A percentile compares a stretch with the other conserved stretches of the same genome.
phyloP scores from a whole-genome alignment of 106 monocot genomes.

The Alisma plantagoaquatica region DNA sequence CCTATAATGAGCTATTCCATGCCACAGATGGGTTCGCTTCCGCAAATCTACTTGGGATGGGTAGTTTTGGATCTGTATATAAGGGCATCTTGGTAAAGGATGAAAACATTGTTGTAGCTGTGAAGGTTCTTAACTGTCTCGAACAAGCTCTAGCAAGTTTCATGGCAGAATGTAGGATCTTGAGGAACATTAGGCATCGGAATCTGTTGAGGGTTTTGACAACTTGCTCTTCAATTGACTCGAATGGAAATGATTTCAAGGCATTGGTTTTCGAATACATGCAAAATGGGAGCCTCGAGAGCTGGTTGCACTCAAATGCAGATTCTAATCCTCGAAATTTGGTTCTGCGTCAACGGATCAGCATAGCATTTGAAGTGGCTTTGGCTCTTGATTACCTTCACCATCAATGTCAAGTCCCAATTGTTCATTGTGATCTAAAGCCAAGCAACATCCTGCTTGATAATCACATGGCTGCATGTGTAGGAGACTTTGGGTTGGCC shows the following conservation, averaged over 20 bases:
- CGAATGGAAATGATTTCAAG: slow-evolving; percentile 2
- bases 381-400: slow-evolving; percentile 10
- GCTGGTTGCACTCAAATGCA: slow-evolving; percentile 1
- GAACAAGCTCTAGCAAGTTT: background rate
- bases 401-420: background rate
- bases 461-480: background rate
- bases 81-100: background rate
- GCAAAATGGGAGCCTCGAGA: background rate
- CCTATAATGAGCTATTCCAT: background rate
- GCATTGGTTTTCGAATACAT: slow-evolving; percentile 1
- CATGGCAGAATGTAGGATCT: background rate
- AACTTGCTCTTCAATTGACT: background rate
- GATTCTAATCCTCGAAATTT: background rate
- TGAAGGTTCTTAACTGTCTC: background rate
- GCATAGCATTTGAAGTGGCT: slow-evolving; percentile 2
- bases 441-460: slow-evolving; percentile 11
- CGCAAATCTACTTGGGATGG: background rate
- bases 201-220: slow-evolving; percentile 4
- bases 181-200: slow-evolving; percentile 1
- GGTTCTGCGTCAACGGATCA: background rate
- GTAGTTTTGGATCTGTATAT: slow-evolving; percentile 4
- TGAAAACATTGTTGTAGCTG: background rate
- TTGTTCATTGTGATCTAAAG: slow-evolving; percentile 10
- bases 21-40: slow-evolving; percentile 1
- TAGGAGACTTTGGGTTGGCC: slow-evolving; percentile 12